Base-by-base conservation (phyloP, 495 filamentous ascomycete genomes). In the Aspergillus ellipticus region DNA sequence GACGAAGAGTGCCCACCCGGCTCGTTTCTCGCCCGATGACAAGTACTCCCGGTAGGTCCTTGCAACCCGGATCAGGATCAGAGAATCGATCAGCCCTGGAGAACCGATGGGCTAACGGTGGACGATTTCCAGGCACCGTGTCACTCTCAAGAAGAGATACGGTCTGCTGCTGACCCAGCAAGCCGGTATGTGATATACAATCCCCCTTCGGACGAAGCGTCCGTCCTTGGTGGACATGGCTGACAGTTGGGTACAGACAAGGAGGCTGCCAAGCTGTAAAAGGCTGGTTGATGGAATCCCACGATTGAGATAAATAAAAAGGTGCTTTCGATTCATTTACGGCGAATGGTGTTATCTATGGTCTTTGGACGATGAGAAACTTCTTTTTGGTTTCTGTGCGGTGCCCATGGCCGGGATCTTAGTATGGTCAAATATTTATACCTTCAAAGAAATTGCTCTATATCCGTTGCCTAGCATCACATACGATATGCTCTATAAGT, bases 11-110 rank as follows among this genome's bases (percentile, higher is more conserved):
- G 94, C 94, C 37, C 94, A 98, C 81, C 94, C 95, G 19, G 95
- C 95, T 43, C 81, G 95, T 57, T 98, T 97, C 80, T 94, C 90
- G 33, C 94, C 94, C 56, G 94, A 98, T 77, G 94, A 98, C 79
- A 95, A 94, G 77, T 96, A 93, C 78, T 96, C 92, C 60, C 85
- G 84, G 85, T 88, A 72, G 53, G 81, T 61, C 41, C 21, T 33
- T 20, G 43, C 11, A 26, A 9, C 2, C 35, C 22, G 1, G 28
- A 10, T 13, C 2, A 56, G 21, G 41, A 49, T 45, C 2, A n/a
- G n/a, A n/a, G n/a, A n/a, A n/a, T n/a, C n/a, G n/a, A n/a, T n/a
- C n/a, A n/a, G n/a, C n/a, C 22, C 10, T 17, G 21, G n/a, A 41
- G 10, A n/a, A 21, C 6, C 28, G 2, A 15, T 20, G n/a, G 5